Conservation (phyloP, 495 filamentous ascomycete genomes). For the Hyaloscypha finlandica region DNA sequence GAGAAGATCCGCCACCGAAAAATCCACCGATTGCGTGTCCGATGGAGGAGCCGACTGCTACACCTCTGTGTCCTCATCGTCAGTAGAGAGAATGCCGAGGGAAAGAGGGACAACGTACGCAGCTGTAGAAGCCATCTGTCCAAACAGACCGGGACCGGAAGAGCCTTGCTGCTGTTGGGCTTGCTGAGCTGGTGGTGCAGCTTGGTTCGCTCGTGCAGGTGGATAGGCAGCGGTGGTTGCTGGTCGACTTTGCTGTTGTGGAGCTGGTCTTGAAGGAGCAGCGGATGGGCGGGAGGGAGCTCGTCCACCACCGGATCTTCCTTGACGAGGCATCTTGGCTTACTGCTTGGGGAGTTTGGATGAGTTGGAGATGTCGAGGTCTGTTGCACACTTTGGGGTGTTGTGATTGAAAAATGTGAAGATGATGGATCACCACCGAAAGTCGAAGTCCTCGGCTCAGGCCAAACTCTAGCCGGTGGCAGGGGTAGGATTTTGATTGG, state of each 20-base stretch:
- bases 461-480: slow-evolving; percentile 10
- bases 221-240: slow-evolving; percentile 66
- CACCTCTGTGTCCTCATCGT: slow-evolving; percentile 63
- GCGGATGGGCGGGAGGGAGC: slow-evolving; percentile 69
- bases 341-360: not conserved
- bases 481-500: slow-evolving; percentile 10
- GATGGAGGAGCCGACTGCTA: slow-evolving; percentile 91
- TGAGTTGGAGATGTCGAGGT: not conserved
- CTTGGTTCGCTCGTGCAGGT: slow-evolving; percentile 43
- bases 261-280: slow-evolving; percentile 59
- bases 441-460: slow-evolving; percentile 17
- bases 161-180: slow-evolving; percentile 43
- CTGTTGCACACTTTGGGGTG: not conserved
- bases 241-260: slow-evolving; percentile 64
- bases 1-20: slow-evolving; percentile 68
- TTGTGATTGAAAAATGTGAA: not conserved
- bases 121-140: slow-evolving; percentile 84
- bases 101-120: slow-evolving; percentile 56
- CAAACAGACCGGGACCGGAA: slow-evolving; percentile 72
- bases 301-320: slow-evolving; percentile 61
- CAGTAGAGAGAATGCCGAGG: not conserved
- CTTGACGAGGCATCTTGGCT: slow-evolving; percentile 75
- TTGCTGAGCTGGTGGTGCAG: slow-evolving; percentile 39
- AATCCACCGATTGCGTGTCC: slow-evolving; percentile 90
- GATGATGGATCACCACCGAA: slow-evolving; percentile 4